A percentile compares a stretch with the other conserved stretches of the same genome.
These are phyloP conservation scores for Neurospora tetrasperma DNA, from an alignment of 495 filamentous ascomycete species.

Conservation along the genomic window DNA sequence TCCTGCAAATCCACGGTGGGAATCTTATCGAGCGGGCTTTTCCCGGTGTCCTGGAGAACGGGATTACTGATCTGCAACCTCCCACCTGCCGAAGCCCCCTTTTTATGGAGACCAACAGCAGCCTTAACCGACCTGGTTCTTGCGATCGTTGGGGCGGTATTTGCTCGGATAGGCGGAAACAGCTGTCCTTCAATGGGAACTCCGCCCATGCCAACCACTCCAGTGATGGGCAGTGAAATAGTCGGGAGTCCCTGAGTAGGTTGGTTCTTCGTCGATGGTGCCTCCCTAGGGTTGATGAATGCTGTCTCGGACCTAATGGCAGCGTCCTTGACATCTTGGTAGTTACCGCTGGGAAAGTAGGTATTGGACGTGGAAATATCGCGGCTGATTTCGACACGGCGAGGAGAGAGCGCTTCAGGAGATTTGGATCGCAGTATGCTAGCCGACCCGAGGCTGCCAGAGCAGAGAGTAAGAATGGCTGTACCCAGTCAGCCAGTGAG, in stretches of 20 bases:
- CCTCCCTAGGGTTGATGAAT: slow-evolving; percentile 25
- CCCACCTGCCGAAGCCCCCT: slow-evolving; percentile 13
- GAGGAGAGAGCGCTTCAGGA: slow-evolving; percentile 23
- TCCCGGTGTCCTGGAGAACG: slow-evolving; percentile 30
- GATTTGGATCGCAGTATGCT: slow-evolving; percentile 10
- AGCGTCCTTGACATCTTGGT: slow-evolving; percentile 34
- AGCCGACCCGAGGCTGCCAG: slow-evolving; percentile 11
- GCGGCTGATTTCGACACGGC: slow-evolving; percentile 24
- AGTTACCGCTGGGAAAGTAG: slow-evolving; percentile 34
- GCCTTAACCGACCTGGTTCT: slow-evolving; percentile 1
- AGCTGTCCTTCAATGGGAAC: slow-evolving; percentile 12
- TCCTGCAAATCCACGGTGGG: slow-evolving; percentile 36
- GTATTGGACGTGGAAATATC: slow-evolving; percentile 35
- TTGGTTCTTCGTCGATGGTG: slow-evolving; percentile 18
- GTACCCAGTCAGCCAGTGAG: slow-evolving; percentile 2
- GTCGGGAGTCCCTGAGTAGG: slow-evolving; percentile 7
- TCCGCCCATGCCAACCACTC: slow-evolving; percentile 9
- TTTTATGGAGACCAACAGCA: slow-evolving; percentile 22
- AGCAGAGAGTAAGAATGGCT: slow-evolving; percentile 22
- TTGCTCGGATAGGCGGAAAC: slow-evolving; percentile 12
- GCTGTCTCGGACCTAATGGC: slow-evolving; percentile 28
- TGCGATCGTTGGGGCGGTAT: not conserved
- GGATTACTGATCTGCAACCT: slow-evolving; percentile 41
- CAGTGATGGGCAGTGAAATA: slow-evolving; percentile 17
- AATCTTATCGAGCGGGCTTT: slow-evolving; percentile 34